A percentile compares a stretch with the other conserved stretches of the same genome.
Conservation (phyloP, 2,329 filamentous ascomycete genomes). For the Volutella citrinella region DNA sequence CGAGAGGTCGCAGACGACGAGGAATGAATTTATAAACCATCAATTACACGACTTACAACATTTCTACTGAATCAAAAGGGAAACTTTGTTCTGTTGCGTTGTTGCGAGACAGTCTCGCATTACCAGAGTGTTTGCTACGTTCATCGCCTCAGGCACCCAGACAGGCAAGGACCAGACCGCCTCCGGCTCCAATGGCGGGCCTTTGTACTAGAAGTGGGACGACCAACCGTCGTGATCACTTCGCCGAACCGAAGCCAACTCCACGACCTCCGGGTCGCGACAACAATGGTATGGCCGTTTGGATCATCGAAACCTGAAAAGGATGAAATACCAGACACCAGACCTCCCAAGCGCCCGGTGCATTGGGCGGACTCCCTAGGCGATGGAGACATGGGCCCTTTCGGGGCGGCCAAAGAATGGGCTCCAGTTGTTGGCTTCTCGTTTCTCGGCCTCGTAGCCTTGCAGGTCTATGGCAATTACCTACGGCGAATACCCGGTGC, state of each 20-base stretch:
- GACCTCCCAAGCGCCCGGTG: slow-evolving; percentile 22
- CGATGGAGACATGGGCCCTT: slow-evolving; percentile 22
- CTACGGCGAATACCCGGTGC: slow-evolving; percentile 81
- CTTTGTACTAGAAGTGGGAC: too few species aligned
- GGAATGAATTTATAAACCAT: too few species aligned
- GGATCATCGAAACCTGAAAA: slow-evolving; percentile 27
- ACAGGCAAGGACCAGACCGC: too few species aligned
- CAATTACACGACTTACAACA: too few species aligned
- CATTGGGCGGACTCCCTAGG: slow-evolving; percentile 39
- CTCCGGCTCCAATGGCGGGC: too few species aligned
- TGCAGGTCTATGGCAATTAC: slow-evolving; percentile 67
- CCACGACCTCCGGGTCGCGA: slow-evolving; percentile 28
- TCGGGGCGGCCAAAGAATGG: slow-evolving; percentile 38
- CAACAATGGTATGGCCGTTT: slow-evolving; percentile 41
- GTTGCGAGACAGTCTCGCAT: too few species aligned
- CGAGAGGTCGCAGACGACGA: too few species aligned
- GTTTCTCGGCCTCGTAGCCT: slow-evolving; percentile 34
- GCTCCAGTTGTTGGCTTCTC: slow-evolving; percentile 37
- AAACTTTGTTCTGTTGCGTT: too few species aligned
- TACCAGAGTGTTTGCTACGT: slow-evolving; percentile 1
- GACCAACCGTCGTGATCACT: too few species aligned
- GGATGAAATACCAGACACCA: slow-evolving; percentile 16
- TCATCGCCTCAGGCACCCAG: slow-evolving; percentile 22
- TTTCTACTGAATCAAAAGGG: too few species aligned
- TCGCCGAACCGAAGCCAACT: too few species aligned